Base-by-base conservation (phyloP, 164 flowering plant species). In the Annona squamosa region DNA sequence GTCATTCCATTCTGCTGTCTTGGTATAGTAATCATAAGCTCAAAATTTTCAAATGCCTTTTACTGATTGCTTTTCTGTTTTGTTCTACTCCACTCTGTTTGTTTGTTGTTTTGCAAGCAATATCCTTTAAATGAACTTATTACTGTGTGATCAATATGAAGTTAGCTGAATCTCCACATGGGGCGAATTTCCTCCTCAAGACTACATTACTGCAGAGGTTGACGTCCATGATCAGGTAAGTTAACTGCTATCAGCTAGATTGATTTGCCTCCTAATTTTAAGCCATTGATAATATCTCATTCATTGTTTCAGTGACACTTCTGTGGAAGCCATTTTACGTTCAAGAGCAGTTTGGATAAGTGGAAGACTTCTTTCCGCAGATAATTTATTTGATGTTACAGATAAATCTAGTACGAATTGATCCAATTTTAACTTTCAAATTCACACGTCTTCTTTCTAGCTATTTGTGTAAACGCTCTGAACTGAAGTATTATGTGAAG, bases 281-380 rank as follows among this genome's bases (percentile, higher is more conserved):
- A 66, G 5, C 43, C 6, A 19, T 48, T 48, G 72, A n/a, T 13
- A 26, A 26, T 26, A 1, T 5, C 6, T 65, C 47, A 43, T 66
- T 6, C 37, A 47, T 42, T 67, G 6, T 59, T 78, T 68, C 63
- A 92, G 99, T 72, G 80, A 87, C 77, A 65, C 75, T 63, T 84
- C 92, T 42, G 71, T 75, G 48, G 96, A 84, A 5, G 71, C 96
- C 72, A 81, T 90, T 68, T 74, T 92, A 77, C 82, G 94, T 82
- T 85, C 93, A 69, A 91, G 99, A 79, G 94, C 97, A 71, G 85
- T 91, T 81, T 81, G 87, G 91, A 92, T 95, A 72, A 79, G 86
- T 82, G 99, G 97, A 73, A 90, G 97, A 83, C 86, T 95, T 74
- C 84, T 95, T 62, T 82, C 89, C 62, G 83, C 83, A 77, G 93